Evolutionary conservation across 768 basidiomycete species (phyloP), one percentile per base, ranked within the genome.

Genomic region (Suillus alpinus): DNA sequence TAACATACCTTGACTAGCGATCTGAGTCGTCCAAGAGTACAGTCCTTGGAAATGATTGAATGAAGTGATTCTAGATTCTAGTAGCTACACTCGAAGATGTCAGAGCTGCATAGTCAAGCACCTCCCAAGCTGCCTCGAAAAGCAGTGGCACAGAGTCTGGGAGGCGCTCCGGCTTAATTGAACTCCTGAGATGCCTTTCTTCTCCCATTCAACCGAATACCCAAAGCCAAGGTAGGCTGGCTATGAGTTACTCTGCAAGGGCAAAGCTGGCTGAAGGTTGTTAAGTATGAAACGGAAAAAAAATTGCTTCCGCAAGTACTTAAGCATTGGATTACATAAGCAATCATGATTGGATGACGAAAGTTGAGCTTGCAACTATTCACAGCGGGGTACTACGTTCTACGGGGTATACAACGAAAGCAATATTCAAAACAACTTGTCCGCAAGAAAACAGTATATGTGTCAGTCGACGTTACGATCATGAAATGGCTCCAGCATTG

Each of bases 91-190:
- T 32, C 18, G 62, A 58, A 63, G 16, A 55, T 89, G 85, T 89
- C 66, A 71, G 86, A 83, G 79, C 81, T 67, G 66, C 88, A 88
- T 86, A 89, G 88, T 89, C 88, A 86, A 89, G 86, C 85, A 78
- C 75, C 76, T 79, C 76, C 78, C 77, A 78, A 74, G 62, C 75
- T 78, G 75, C 73, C 71, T 70, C 64, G 57, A 68, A 69, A 70
- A 59, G 67, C 68, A 69, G 77, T 73, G 70, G 71, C 70, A 63
- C 64, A 73, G 70, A 66, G 67, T 75, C 76, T 81, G 71, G 80
- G 75, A 80, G 77, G 76, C 72, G 83, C 86, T 88, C 87, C 88
- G 88, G 88, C 88, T 89, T 89, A 89, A 88, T 87, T 88, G 87
- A 76, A 79, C 81, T 80, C 86, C 55, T 67, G 18, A 43, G 62